Conservation (phyloP, 495 filamentous ascomycete genomes). For the Penicillium pancosmium region DNA sequence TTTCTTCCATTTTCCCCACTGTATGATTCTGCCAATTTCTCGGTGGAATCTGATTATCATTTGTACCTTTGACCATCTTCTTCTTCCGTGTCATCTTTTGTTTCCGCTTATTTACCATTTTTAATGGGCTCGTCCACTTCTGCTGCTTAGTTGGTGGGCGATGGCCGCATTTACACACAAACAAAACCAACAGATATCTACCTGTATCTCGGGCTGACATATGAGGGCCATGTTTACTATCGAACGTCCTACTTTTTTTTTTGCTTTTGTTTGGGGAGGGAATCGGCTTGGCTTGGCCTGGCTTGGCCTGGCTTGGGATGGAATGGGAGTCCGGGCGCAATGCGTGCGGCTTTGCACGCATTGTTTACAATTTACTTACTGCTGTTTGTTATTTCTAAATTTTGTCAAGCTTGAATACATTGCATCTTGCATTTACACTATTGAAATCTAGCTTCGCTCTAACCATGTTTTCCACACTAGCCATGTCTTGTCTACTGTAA, state of each 20-base stretch:
- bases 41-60: too few relatives aligned
- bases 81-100: slow-evolving; percentile 27
- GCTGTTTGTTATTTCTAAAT: too few relatives aligned
- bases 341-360: slow-evolving; percentile 18
- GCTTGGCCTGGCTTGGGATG: slow-evolving; percentile 1
- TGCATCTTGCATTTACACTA: not conserved
- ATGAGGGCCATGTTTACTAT: slow-evolving; percentile 20
- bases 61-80: slow-evolving; percentile 14
- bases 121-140: slow-evolving; percentile 8
- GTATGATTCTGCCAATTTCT: too few relatives aligned
- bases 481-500: slow-evolving; percentile 77
- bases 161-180: not conserved
- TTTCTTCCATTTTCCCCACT: not conserved
- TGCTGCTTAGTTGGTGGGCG: slow-evolving; percentile 1
- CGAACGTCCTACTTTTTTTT: slow-evolving; percentile 5
- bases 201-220: slow-evolving; percentile 16
- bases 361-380: too few relatives aligned
- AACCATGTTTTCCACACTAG: slow-evolving; percentile 24
- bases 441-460: slow-evolving; percentile 27
- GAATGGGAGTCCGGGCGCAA: slow-evolving; percentile 16
- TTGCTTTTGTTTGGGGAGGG: slow-evolving; percentile 10
- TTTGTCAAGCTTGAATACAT: slow-evolving; percentile 4
- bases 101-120: slow-evolving; percentile 7
- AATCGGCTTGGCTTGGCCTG: slow-evolving; percentile 1
- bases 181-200: slow-evolving; percentile 7